phyloP scores from a whole-genome alignment of 441 rosid genomes.

The Flueggea neowawraea region DNA sequence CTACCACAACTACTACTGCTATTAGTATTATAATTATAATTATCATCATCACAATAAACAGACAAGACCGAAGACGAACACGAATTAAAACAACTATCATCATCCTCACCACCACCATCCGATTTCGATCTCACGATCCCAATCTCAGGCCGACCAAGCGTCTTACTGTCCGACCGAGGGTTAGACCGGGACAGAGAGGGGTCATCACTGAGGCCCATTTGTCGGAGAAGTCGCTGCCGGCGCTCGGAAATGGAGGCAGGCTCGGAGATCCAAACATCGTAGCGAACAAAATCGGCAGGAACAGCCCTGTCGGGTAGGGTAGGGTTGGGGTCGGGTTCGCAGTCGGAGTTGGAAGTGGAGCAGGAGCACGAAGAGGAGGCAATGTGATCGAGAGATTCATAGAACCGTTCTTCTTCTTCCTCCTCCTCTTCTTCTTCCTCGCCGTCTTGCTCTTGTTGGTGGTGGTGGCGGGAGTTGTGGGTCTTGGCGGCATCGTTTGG shows the following conservation, averaged over 20 bases:
- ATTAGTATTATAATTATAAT: no score
- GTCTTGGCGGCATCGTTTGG: no score
- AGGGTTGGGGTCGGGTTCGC: conserved; percentile 36
- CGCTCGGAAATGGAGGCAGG: conserved; percentile 88
- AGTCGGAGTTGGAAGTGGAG: conserved; percentile 47
- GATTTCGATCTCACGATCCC: conserved; percentile 60
- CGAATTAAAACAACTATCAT: conserved; percentile 22
- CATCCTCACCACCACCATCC: conserved; percentile 24
- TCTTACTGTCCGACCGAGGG: conserved; percentile 41
- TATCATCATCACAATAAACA: conserved; percentile 27
- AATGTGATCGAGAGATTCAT: conserved; percentile 92
- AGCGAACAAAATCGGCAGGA: conserved; percentile 5
- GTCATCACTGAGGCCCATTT: conserved; percentile 71
- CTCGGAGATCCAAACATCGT: conserved; percentile 92
- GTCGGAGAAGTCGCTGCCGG: conserved; percentile 55
- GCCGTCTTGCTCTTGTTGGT: background rate
- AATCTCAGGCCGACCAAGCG: conserved; percentile 24
- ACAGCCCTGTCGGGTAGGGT: conserved; percentile 18
- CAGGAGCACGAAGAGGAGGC: conserved; percentile 66
- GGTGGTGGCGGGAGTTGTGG: no score
- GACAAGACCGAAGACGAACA: conserved; percentile 34
- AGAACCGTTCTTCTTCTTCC: conserved; percentile 72
- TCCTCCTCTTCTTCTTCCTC: conserved; percentile 33
- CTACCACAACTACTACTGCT: no score
- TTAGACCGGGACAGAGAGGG: conserved; percentile 42